Percentiles rank a stretch among this genome's conserved stretches.
These are phyloP conservation scores for Rhododendron molle DNA, from an alignment of 148 eudicot genomes.

Conservation along the genomic window DNA sequence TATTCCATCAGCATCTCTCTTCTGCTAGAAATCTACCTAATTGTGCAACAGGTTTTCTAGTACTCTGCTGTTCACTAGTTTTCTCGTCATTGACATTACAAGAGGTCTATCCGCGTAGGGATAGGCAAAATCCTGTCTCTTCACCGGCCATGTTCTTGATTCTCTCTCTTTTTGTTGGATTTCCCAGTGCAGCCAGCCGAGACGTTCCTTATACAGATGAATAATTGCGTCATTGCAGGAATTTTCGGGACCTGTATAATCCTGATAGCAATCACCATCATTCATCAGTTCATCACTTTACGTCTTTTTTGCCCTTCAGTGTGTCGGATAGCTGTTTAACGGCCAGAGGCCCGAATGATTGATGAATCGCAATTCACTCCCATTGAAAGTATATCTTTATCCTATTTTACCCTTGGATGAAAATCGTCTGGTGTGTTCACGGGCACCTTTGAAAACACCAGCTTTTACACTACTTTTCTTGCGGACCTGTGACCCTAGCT, in stretches of 20 bases:
- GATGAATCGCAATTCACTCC: neutral
- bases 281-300: neutral
- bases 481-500: neutral
- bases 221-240: too few species aligned
- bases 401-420: neutral
- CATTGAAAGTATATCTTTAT: neutral
- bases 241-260: too few species aligned
- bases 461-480: neutral
- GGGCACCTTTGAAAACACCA: neutral
- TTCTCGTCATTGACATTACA: neutral
- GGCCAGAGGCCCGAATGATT: too few species aligned
- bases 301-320: neutral
- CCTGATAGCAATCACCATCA: too few species aligned
- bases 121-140: too few species aligned
- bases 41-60: neutral
- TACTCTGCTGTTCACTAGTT: neutral
- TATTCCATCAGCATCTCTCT: neutral
- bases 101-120: neutral
- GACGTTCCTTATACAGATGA: neutral
- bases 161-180: neutral
- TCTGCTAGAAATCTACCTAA: neutral
- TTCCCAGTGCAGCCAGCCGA: neutral
- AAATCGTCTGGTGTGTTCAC: neutral
- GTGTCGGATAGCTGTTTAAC: neutral
- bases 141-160: too few species aligned